Conservation (phyloP, 1,139 yeast genomes). For the Candida sp. region DNA sequence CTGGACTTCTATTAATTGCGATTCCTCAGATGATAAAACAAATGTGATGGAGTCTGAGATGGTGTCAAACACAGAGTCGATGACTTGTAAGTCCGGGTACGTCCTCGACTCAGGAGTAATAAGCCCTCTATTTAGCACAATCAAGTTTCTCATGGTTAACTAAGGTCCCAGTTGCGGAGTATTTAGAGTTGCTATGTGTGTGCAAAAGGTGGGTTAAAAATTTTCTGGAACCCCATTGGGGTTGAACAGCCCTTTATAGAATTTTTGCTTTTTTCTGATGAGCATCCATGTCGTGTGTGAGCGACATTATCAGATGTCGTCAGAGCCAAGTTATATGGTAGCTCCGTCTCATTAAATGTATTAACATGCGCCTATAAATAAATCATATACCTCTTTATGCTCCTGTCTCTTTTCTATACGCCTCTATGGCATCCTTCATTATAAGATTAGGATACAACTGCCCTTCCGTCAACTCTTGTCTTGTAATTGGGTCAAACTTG, state of each 20-base stretch:
- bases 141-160: constrained; percentile 56
- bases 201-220: neutral
- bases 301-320: neutral
- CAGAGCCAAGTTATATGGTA: neutral
- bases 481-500: constrained; percentile 23
- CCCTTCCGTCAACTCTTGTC: constrained; percentile 35
- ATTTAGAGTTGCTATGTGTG: neutral
- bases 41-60: constrained; percentile 76
- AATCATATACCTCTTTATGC: neutral
- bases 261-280: constrained; percentile 3
- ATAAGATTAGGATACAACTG: constrained; percentile 50
- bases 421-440: constrained; percentile 43
- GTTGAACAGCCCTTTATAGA: neutral
- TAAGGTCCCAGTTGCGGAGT: neutral
- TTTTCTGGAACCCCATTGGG: neutral
- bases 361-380: neutral
- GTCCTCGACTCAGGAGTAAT: constrained; percentile 52
- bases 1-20: constrained; percentile 55
- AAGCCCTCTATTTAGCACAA: constrained; percentile 59
- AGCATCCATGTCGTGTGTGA: neutral
- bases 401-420: constrained; percentile 16
- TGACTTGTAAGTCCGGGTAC: constrained; percentile 65
- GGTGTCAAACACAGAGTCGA: constrained; percentile 72
- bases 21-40: constrained; percentile 64
- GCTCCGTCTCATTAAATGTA: neutral